Conservation (phyloP, 2,329 filamentous ascomycete species). For the Botrytis porri region DNA sequence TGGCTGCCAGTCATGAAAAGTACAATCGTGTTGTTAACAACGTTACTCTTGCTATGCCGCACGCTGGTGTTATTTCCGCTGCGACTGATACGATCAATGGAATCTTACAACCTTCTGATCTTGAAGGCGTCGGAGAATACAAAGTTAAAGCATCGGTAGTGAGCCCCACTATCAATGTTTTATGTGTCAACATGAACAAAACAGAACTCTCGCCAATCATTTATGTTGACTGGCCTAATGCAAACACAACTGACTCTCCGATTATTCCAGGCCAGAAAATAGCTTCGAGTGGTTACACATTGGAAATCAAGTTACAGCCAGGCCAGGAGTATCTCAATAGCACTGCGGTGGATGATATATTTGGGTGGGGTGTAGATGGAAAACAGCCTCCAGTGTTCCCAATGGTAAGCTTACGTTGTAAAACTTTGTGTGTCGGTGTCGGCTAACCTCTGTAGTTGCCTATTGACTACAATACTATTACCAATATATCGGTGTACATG, state of each 20-base stretch:
- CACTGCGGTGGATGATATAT: constrained; percentile 66
- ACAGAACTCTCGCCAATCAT: constrained; percentile 62
- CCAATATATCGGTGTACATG: constrained; percentile 50
- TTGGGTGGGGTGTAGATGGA: constrained; percentile 57
- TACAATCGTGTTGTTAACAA: constrained; percentile 66
- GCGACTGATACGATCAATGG: constrained; percentile 58
- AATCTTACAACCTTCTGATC: constrained; percentile 66
- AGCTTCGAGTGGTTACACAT: constrained; percentile 41
- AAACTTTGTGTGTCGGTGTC: background rate
- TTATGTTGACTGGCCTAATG: constrained; percentile 58
- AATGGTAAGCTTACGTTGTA: constrained; percentile 38
- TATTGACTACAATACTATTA: constrained; percentile 61
- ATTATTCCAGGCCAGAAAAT: constrained; percentile 39
- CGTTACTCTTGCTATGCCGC: constrained; percentile 73
- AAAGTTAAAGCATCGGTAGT: constrained; percentile 65
- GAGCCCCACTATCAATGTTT: constrained; percentile 67
- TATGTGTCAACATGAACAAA: constrained; percentile 65
- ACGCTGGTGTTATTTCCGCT: constrained; percentile 63
- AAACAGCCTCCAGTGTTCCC: constrained; percentile 54
- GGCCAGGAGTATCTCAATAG: constrained; percentile 48
- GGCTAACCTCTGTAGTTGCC: constrained; percentile 47
- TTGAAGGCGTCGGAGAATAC: constrained; percentile 67
- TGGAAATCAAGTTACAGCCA: constrained; percentile 40
- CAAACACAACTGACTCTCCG: constrained; percentile 35
- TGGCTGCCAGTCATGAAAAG: constrained; percentile 48